These are phyloP conservation scores for carrot (Daucus carota) DNA, from an alignment of 129 eudicot species.

Conservation along the genomic window DH1_v3.0 NC_030388.2:18665501-18666000, in stretches of 20 bases:
- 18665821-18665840: not conserved
- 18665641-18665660: slow-evolving; percentile 84
- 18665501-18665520: not conserved
- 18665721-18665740: slow-evolving; percentile 77
- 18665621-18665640: slow-evolving; percentile 65
- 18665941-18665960: slow-evolving; percentile 99
- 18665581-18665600: slow-evolving; percentile 85
- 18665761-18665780: slow-evolving; percentile 95
- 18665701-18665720: slow-evolving; percentile 97
- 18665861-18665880: not conserved
- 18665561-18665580: slow-evolving; percentile 82
- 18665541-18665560: slow-evolving; percentile 67
- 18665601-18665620: slow-evolving; percentile 61
- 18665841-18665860: not conserved
- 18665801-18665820: not conserved
- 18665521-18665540: slow-evolving; percentile 10
- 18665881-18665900: not conserved
- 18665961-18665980: slow-evolving; percentile 94
- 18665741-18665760: slow-evolving; percentile 97
- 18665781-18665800: slow-evolving; percentile 62
- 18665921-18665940: slow-evolving; percentile 98
- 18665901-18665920: slow-evolving; percentile 1
- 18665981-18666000: slow-evolving; percentile 98
- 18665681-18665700: slow-evolving; percentile 95
- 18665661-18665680: slow-evolving; percentile 75